Percentiles rank a stretch among this genome's conserved stretches.
phyloP scores from a whole-genome alignment of 202 grass and related monocot species.

The Zoysia matrella region DNA sequence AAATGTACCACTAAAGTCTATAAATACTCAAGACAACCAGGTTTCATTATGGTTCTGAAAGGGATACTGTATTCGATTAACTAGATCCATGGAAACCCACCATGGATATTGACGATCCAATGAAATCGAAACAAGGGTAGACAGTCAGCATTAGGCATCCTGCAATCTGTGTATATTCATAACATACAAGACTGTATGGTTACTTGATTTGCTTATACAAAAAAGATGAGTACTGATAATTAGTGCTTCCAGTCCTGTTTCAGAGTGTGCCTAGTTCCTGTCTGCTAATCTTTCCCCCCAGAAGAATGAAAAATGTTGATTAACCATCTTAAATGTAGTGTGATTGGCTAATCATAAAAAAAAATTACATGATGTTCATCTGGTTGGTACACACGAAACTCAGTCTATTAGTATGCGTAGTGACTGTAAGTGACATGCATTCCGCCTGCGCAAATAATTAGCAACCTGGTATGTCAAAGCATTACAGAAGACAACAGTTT shows the following conservation, averaged over 20 bases:
- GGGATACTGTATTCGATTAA: not conserved
- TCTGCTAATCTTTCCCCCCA: not conserved
- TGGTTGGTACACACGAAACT: no score
- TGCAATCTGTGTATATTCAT: not conserved
- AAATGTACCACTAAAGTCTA: not conserved
- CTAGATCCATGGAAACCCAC: not conserved
- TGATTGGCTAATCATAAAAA: not conserved
- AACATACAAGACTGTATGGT: not conserved
- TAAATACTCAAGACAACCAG: not conserved
- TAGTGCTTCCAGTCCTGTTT: not conserved
- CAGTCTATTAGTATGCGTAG: no score
- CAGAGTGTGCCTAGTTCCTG: not conserved
- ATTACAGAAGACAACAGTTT: no score
- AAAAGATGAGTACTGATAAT: not conserved
- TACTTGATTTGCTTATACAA: not conserved
- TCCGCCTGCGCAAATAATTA: no score
- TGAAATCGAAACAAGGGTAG: not conserved
- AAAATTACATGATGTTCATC: not conserved
- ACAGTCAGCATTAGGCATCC: not conserved
- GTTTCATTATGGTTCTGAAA: not conserved
- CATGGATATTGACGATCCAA: not conserved
- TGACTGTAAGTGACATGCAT: no score
- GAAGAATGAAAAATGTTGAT: not conserved
- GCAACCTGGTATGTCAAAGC: no score
- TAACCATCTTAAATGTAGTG: not conserved